Conservation (phyloP, 208 protist species). For the Leishmania martiniquensis region DNA sequence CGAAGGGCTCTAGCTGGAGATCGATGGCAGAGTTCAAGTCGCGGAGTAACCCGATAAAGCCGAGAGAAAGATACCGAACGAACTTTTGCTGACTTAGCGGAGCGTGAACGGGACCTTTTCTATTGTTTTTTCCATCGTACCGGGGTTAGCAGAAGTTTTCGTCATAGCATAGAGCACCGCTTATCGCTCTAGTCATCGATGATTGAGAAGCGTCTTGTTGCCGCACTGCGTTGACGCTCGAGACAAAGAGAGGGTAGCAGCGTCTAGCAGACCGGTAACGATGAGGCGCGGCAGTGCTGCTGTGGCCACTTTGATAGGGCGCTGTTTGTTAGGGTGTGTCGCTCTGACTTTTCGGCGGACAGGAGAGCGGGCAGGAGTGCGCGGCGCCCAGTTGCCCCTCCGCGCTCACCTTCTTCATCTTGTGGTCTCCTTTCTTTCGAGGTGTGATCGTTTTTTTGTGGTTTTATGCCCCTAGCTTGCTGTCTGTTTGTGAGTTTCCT, state of each 20-base stretch:
- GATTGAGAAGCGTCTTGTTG: not conserved
- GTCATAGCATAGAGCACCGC: not conserved
- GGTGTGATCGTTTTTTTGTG: not conserved
- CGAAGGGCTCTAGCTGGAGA: conserved; percentile 22
- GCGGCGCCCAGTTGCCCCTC: not conserved
- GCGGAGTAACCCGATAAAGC: not conserved
- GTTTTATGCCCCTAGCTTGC: not conserved
- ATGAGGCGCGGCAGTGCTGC: not conserved
- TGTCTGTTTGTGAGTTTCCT: not conserved
- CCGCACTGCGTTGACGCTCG: not conserved
- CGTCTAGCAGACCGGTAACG: not conserved
- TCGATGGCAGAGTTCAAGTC: not conserved
- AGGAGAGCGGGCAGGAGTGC: not conserved
- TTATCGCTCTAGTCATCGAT: not conserved
- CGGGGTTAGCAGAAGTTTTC: not conserved
- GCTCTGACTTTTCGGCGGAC: not conserved
- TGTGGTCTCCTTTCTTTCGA: not conserved
- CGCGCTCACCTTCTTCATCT: not conserved
- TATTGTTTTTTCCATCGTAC: not conserved
- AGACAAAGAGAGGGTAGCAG: not conserved
- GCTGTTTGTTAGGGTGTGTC: not conserved
- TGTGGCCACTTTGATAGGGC: not conserved
- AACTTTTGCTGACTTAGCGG: not conserved
- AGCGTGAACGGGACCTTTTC: not conserved
- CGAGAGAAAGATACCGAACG: not conserved